phyloP scores from a whole-genome alignment of 345 rosid species.

The Dimocarpus longan region DNA sequence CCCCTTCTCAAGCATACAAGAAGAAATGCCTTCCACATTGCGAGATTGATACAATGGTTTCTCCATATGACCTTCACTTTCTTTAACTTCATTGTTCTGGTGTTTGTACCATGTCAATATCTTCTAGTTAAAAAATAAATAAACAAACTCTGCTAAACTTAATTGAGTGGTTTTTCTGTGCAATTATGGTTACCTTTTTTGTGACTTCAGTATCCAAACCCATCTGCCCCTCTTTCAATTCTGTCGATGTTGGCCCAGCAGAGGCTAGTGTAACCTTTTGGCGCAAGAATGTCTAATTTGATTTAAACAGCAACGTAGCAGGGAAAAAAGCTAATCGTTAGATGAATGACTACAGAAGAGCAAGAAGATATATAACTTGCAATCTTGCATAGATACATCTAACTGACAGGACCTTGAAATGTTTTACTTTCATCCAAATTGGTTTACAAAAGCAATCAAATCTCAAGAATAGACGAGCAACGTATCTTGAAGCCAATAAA shows the following conservation, averaged over 20 bases:
- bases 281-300: slow-evolving; percentile 80
- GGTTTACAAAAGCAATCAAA: not conserved
- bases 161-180: slow-evolving; percentile 18
- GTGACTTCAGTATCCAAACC: slow-evolving; percentile 36
- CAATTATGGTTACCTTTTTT: slow-evolving; percentile 19
- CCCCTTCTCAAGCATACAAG: slow-evolving; percentile 24
- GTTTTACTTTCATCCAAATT: too few species aligned
- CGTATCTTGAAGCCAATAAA: not conserved
- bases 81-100: slow-evolving; percentile 30
- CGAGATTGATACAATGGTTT: slow-evolving; percentile 20
- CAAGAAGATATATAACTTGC: slow-evolving; percentile 10
- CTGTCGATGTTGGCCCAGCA: slow-evolving; percentile 40
- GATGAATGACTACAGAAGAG: slow-evolving; percentile 4
- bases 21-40: slow-evolving; percentile 14
- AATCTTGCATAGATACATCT: not conserved
- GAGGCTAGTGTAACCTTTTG: slow-evolving; percentile 84
- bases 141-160: not conserved
- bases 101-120: slow-evolving; percentile 3
- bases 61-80: slow-evolving; percentile 31
- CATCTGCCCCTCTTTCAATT: slow-evolving; percentile 41
- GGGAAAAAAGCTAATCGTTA: slow-evolving; percentile 9
- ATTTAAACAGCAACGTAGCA: slow-evolving; percentile 18
- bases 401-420: not conserved
- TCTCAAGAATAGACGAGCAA: not conserved
- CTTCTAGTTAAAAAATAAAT: not conserved